phyloP scores from a whole-genome alignment of 208 protist species.

The Acanthamoeba rhysodes region DNA sequence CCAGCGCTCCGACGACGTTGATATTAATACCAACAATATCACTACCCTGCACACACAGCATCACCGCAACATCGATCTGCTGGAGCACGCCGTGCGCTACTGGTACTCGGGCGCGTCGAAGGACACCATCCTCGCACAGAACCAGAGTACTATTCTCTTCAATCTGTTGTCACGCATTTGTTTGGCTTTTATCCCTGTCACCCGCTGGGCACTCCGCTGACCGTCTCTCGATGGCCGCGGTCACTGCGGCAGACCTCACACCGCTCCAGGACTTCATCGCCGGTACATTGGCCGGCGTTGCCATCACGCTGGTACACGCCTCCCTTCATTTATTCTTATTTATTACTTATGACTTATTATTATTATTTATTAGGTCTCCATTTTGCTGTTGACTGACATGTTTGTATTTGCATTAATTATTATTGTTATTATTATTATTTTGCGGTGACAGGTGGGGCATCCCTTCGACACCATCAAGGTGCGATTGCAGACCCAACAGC shows the following conservation, averaged over 20 bases:
- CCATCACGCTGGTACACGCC: constrained; percentile 50
- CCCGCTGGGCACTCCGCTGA: background rate
- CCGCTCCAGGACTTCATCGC: constrained; percentile 59
- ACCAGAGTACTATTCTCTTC: background rate
- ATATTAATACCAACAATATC: background rate
- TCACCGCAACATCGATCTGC: background rate
- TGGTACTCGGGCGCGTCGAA: background rate
- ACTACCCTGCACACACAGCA: background rate
- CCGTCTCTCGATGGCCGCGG: no score
- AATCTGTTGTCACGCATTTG: background rate
- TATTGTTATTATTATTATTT: background rate
- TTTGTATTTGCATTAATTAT: no score
- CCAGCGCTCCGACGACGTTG: background rate
- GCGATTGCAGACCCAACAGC: constrained; percentile 47
- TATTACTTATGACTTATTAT: no score
- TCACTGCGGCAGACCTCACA: constrained; percentile 3
- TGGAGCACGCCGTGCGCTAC: background rate
- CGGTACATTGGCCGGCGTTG: constrained; percentile 33
- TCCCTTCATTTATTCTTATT: no score
- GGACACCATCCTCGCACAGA: background rate
- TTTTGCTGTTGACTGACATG: no score
- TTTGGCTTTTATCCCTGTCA: background rate
- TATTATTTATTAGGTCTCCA: no score
- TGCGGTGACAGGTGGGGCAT: constrained; percentile 50
- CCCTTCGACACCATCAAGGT: constrained; percentile 74